Conservation (phyloP, 2,329 filamentous ascomycete species). For the Cercospora beticola region DNA sequence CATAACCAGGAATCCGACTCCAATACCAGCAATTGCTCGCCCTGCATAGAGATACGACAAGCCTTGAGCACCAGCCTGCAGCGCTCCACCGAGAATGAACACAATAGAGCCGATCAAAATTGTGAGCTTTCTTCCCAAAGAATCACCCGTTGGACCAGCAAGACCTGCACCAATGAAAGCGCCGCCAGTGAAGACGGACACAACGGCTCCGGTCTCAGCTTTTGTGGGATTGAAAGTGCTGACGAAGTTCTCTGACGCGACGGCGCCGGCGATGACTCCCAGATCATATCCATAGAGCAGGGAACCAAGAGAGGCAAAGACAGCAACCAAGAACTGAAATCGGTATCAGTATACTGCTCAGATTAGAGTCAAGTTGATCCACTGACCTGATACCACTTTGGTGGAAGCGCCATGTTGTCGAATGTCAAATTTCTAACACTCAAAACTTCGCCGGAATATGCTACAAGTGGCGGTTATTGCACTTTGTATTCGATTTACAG, state of each 20-base stretch:
- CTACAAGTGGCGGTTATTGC: background rate
- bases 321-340: constrained; percentile 55
- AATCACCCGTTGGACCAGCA: constrained; percentile 64
- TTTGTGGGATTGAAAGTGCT: constrained; percentile 42
- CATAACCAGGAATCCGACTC: constrained; percentile 62
- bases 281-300: constrained; percentile 58
- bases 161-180: constrained; percentile 68
- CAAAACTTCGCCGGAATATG: background rate
- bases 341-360: background rate
- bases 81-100: constrained; percentile 68
- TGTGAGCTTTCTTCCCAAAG: constrained; percentile 66
- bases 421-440: background rate
- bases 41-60: constrained; percentile 67
- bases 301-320: constrained; percentile 60
- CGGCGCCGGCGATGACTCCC: constrained; percentile 60
- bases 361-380: background rate
- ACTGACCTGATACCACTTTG: constrained; percentile 55
- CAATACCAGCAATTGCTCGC: constrained; percentile 46
- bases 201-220: constrained; percentile 60
- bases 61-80: constrained; percentile 67
- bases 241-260: constrained; percentile 47
- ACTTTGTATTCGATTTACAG: constrained; percentile 1
- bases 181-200: constrained; percentile 74
- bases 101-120: constrained; percentile 70
- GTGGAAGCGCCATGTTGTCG: constrained; percentile 53